These are phyloP conservation scores for Tylopilus sp. DNA, from an alignment of 1,284 basidiomycete genomes.

Conservation along the genomic window DNA sequence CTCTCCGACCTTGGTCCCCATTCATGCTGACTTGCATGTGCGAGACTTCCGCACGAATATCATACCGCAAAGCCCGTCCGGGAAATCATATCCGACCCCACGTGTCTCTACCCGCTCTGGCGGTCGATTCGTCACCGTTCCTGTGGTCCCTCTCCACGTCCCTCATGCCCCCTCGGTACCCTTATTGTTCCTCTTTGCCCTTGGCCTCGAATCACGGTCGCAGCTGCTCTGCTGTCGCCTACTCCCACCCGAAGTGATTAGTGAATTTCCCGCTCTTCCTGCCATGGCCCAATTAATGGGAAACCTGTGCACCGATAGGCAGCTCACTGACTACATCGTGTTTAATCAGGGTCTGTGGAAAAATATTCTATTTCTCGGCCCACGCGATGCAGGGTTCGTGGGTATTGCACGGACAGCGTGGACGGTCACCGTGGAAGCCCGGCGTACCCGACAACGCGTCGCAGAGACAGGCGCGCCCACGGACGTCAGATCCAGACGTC, in stretches of 20 bases:
- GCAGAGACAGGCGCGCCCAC: slow-evolving; percentile 12
- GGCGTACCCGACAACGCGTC: slow-evolving; percentile 27
- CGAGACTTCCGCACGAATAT: slow-evolving; percentile 42
- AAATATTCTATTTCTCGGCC: slow-evolving; percentile 41
- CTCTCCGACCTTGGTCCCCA: slow-evolving; percentile 44
- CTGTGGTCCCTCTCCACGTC: slow-evolving; percentile 32
- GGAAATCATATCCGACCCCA: slow-evolving; percentile 35
- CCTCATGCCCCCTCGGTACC: slow-evolving; percentile 35
- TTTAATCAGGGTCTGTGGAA: slow-evolving; percentile 45
- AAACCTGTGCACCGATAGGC: slow-evolving; percentile 27
- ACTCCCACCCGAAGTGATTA: slow-evolving; percentile 40
- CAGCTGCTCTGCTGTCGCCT: slow-evolving; percentile 38
- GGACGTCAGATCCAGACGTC: slow-evolving; percentile 8
- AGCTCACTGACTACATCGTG: slow-evolving; percentile 30
- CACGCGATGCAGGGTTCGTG: slow-evolving; percentile 35
- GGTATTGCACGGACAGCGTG: slow-evolving; percentile 39
- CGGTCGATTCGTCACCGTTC: slow-evolving; percentile 27
- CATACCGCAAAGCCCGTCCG: slow-evolving; percentile 31
- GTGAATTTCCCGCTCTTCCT: slow-evolving; percentile 49
- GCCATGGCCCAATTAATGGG: slow-evolving; percentile 49
- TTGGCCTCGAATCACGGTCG: slow-evolving; percentile 32
- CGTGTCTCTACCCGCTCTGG: slow-evolving; percentile 11
- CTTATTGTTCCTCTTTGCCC: slow-evolving; percentile 30
- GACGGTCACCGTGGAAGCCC: slow-evolving; percentile 44
- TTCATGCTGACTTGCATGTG: slow-evolving; percentile 41